These are phyloP conservation scores for Neofusicoccum sp. DNA, from an alignment of 2,329 filamentous ascomycete genomes.

Conservation along the genomic window DNA sequence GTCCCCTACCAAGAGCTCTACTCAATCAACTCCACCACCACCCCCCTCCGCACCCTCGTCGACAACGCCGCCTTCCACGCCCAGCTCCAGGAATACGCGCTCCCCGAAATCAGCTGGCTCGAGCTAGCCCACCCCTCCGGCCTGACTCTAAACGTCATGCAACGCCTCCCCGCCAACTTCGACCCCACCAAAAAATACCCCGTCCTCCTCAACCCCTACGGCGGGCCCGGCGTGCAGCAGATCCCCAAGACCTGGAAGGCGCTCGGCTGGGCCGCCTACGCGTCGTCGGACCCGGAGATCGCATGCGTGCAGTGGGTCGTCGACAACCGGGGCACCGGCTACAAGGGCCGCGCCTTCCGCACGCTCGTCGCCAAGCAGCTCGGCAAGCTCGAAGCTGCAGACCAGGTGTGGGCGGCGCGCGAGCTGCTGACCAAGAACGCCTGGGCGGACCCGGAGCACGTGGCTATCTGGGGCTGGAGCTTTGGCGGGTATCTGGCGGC, in stretches of 20 bases:
- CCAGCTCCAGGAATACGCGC: constrained; percentile 58
- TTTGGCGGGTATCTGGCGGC: constrained; percentile 66
- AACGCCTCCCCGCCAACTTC: constrained; percentile 64
- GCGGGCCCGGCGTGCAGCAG: constrained; percentile 63
- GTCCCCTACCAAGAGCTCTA: constrained; percentile 70
- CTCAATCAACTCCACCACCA: constrained; percentile 51
- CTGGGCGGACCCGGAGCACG: constrained; percentile 58
- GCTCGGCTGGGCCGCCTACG: constrained; percentile 61
- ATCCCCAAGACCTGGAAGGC: constrained; percentile 57
- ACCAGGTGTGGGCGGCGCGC: constrained; percentile 66
- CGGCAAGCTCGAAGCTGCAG: constrained; percentile 61
- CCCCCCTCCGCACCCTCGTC: constrained; percentile 57
- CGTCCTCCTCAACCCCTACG: constrained; percentile 66
- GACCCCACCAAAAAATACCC: constrained; percentile 63
- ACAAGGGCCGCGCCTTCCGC: constrained; percentile 63
- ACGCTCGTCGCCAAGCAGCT: constrained; percentile 58
- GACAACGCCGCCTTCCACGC: constrained; percentile 59
- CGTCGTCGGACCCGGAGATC: constrained; percentile 65
- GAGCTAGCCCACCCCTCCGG: constrained; percentile 62
- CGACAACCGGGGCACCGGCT: constrained; percentile 66
- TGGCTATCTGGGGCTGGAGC: constrained; percentile 69
- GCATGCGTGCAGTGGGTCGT: constrained; percentile 67
- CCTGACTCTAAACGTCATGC: constrained; percentile 62
- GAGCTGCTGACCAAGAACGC: constrained; percentile 50
- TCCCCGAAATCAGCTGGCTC: constrained; percentile 64